Conservation (phyloP, 352 stramenopile species). For the Phytophthora pistaciae region DNA sequence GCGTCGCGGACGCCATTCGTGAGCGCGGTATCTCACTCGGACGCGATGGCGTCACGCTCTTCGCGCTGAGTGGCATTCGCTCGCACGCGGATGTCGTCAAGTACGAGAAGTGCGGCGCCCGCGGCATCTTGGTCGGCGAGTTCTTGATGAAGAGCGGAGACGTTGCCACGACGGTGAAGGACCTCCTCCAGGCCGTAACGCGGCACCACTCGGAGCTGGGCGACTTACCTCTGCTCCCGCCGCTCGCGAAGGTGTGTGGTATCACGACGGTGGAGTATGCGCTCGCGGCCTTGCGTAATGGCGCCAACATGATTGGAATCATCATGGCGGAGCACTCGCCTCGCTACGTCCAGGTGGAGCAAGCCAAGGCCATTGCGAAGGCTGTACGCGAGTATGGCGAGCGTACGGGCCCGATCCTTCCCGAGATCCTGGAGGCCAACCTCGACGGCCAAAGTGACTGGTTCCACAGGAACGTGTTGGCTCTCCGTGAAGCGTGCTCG, state of each 20-base stretch:
- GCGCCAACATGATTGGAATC: constrained; percentile 97
- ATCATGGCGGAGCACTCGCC: constrained; percentile 97
- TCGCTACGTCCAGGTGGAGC: constrained; percentile 82
- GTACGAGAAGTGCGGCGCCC: constrained; percentile 91
- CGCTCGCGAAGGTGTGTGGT: constrained; percentile 95
- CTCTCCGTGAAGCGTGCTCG: constrained; percentile 70
- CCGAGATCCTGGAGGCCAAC: constrained; percentile 47
- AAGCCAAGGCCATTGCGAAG: constrained; percentile 92
- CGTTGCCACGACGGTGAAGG: constrained; percentile 86
- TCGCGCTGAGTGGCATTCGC: constrained; percentile 97
- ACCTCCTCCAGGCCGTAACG: constrained; percentile 55
- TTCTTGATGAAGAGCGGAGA: constrained; percentile 97
- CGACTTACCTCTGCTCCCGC: constrained; percentile 40
- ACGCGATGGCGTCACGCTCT: constrained; percentile 84
- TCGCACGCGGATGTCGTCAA: constrained; percentile 92
- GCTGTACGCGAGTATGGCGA: constrained; percentile 96
- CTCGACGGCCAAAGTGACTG: constrained; percentile 62
- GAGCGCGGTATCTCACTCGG: constrained; percentile 76
- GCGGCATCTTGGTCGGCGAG: constrained; percentile 96
- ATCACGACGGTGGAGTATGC: constrained; percentile 95
- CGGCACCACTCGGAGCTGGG: constrained; percentile 37
- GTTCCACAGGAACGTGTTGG: constrained; percentile 82
- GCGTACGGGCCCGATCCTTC: constrained; percentile 72
- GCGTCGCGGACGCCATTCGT: constrained; percentile 88
- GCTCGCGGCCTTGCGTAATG: constrained; percentile 88